A percentile compares a stretch with the other conserved stretches of the same genome.
These are phyloP conservation scores for Diplocarpon rosae DNA, from an alignment of 2,329 filamentous ascomycete species.

Conservation along the genomic window DNA sequence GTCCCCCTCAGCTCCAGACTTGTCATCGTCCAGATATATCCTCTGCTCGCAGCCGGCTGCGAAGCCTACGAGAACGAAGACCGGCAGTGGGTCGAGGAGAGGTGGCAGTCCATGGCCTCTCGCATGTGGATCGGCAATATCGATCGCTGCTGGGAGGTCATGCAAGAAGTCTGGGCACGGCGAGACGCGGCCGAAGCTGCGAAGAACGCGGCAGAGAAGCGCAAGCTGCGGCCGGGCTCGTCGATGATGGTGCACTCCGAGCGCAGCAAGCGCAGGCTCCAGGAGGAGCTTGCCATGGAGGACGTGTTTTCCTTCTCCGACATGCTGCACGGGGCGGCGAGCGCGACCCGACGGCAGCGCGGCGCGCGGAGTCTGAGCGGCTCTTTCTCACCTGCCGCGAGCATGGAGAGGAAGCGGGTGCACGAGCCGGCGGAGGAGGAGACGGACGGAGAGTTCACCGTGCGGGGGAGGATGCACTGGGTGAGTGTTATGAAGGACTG, in stretches of 20 bases:
- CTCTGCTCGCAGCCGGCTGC: slow-evolving; percentile 55
- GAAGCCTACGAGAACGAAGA: slow-evolving; percentile 49
- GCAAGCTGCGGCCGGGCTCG: slow-evolving; percentile 11
- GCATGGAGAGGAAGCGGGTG: slow-evolving; percentile 14
- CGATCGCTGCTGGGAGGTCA: slow-evolving; percentile 52
- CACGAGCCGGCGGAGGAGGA: slow-evolving; percentile 28
- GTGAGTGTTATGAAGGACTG: slow-evolving; percentile 61
- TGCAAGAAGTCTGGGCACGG: slow-evolving; percentile 55
- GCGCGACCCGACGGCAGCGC: slow-evolving; percentile 16
- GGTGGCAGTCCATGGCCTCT: slow-evolving; percentile 49
- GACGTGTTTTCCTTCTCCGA: slow-evolving; percentile 23
- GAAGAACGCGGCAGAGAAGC: slow-evolving; percentile 11
- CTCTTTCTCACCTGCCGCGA: slow-evolving; percentile 10
- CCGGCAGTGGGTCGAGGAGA: slow-evolving; percentile 49
- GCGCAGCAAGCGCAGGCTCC: slow-evolving; percentile 22
- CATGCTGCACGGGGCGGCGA: slow-evolving; percentile 18
- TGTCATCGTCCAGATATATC: slow-evolving; percentile 59
- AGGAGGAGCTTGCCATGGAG: slow-evolving; percentile 22
- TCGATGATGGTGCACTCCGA: slow-evolving; percentile 20
- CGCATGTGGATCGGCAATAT: slow-evolving; percentile 58
- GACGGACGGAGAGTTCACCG: slow-evolving; percentile 48
- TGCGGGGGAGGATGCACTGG: slow-evolving; percentile 58
- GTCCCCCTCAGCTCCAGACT: slow-evolving; percentile 51
- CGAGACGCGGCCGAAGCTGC: slow-evolving; percentile 37
- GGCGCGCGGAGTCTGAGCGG: slow-evolving; percentile 15